Conservation (phyloP, 805 yeast genomes). For the Starmerella scarabaei region DNA sequence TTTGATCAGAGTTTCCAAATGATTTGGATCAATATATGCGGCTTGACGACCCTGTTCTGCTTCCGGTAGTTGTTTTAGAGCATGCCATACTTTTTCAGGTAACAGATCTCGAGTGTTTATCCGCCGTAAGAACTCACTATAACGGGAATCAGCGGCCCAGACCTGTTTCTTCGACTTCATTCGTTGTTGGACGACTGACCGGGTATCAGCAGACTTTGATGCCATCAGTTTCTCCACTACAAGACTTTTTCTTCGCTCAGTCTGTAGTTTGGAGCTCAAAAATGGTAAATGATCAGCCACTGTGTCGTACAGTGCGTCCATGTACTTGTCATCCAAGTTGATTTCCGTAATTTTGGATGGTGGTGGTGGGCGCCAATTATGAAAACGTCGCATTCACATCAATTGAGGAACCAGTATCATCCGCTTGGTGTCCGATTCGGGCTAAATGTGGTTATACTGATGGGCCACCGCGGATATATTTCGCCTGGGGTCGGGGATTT, state of each 20-base stretch:
- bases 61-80: conserved; percentile 23
- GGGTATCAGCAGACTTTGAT: no score
- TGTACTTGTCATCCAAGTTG: conserved; percentile 15
- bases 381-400: conserved; percentile 1
- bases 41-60: conserved; percentile 24
- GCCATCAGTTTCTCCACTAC: conserved; percentile 1
- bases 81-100: conserved; percentile 1
- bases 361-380: conserved; percentile 4
- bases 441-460: no score
- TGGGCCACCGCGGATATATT: no score
- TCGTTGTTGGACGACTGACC: no score
- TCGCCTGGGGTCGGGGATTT: no score
- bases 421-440: no score
- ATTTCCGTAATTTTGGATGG: no score
- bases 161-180: not conserved
- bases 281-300: not conserved
- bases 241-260: not conserved
- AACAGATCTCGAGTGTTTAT: conserved; percentile 2
- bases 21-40: conserved; percentile 22
- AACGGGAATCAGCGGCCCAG: not conserved
- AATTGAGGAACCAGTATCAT: no score
- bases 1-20: conserved; percentile 27
- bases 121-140: conserved; percentile 4
- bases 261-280: conserved; percentile 2
- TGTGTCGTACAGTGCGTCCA: conserved; percentile 2